phyloP scores from a whole-genome alignment of 169 alveolate species.

The Plasmodium inui region DNA sequence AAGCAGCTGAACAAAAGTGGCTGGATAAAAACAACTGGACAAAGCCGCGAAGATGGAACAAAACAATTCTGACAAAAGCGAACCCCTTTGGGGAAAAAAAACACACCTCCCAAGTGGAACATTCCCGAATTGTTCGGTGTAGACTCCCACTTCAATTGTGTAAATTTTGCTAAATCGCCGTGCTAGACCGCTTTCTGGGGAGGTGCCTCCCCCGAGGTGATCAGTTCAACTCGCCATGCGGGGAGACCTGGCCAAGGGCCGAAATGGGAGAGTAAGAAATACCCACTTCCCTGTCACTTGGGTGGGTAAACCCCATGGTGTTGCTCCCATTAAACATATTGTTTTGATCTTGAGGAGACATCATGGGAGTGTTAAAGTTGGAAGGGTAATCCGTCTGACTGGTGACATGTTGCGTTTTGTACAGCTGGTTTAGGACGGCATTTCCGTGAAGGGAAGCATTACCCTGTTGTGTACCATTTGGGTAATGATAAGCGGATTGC shows the following conservation, averaged over 20 bases:
- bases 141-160: not conserved
- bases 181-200: not conserved
- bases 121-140: not conserved
- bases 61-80: not conserved
- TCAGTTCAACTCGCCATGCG: not conserved
- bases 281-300: not conserved
- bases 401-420: not conserved
- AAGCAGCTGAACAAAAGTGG: not conserved
- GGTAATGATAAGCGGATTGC: not conserved
- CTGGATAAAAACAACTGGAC: not conserved
- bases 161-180: not conserved
- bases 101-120: not conserved
- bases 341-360: not conserved
- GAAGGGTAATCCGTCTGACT: not conserved
- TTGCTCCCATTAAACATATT: not conserved
- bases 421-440: not conserved
- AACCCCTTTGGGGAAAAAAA: not conserved
- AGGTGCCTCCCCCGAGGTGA: not conserved
- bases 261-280: not conserved
- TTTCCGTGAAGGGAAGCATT: not conserved
- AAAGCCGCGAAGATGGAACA: not conserved
- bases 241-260: not conserved
- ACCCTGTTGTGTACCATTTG: not conserved
- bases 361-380: not conserved
- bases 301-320: not conserved